phyloP scores from a whole-genome alignment of 2,329 filamentous ascomycete species.

The Calonectria fujianensis region DNA sequence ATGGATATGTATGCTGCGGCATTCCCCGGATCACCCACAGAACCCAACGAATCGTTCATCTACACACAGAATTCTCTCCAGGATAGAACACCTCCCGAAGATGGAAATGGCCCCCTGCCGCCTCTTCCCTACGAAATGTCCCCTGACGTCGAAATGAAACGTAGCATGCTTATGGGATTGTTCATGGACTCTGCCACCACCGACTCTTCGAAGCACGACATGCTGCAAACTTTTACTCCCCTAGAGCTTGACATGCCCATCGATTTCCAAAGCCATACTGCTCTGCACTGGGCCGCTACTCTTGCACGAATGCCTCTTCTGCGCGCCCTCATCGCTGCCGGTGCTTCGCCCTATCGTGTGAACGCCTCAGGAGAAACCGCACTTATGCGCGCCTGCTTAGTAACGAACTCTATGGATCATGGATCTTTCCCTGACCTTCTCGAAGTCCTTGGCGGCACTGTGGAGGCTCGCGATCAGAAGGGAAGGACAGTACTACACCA shows the following conservation, averaged over 20 bases:
- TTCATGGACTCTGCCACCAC: constrained; percentile 84
- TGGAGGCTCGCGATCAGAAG: constrained; percentile 92
- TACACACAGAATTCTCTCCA: constrained; percentile 73
- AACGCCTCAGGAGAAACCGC: constrained; percentile 95
- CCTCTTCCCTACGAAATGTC: constrained; percentile 78
- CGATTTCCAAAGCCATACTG: constrained; percentile 91
- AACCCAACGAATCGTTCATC: constrained; percentile 86
- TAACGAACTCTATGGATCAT: constrained; percentile 95
- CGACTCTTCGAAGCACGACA: constrained; percentile 84
- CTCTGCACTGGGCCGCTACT: constrained; percentile 96
- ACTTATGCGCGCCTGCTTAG: constrained; percentile 92
- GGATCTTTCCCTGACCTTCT: constrained; percentile 92
- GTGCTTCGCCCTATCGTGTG: constrained; percentile 90
- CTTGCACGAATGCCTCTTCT: constrained; percentile 89
- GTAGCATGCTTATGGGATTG: constrained; percentile 86
- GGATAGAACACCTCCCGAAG: constrained; percentile 65
- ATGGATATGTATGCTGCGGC: constrained; percentile 67
- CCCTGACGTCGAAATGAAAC: constrained; percentile 84
- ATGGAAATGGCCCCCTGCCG: constrained; percentile 76
- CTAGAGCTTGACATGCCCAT: constrained; percentile 94
- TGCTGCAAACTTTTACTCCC: constrained; percentile 83
- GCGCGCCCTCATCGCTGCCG: constrained; percentile 86
- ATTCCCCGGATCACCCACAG: constrained; percentile 84
- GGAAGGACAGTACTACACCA: constrained; percentile 96
- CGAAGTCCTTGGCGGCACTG: constrained; percentile 90